These are phyloP conservation scores for Pouteria glomerata DNA, from an alignment of 148 eudicot genomes.

Conservation along the genomic window DNA sequence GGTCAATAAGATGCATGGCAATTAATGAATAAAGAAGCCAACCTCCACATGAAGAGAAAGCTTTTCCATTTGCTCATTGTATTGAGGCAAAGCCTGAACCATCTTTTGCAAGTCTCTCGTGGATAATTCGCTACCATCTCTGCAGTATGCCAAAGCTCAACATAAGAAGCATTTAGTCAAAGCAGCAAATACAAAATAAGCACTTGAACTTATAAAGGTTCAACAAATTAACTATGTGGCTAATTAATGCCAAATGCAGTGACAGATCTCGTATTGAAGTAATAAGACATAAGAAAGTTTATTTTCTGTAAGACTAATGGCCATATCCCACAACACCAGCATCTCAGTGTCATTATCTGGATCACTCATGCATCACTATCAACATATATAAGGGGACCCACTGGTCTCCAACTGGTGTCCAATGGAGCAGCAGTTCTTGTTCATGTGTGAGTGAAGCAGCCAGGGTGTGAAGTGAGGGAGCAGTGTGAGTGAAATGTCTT, in stretches of 20 bases:
- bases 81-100: slow-evolving; percentile 97
- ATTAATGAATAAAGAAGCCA: slow-evolving; percentile 16
- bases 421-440: too few species aligned
- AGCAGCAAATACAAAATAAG: neutral
- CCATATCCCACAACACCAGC: neutral
- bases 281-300: neutral
- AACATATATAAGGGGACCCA: too few species aligned
- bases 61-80: slow-evolving; percentile 82
- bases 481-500: too few species aligned
- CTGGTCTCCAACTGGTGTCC: too few species aligned
- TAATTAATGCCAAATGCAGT: neutral
- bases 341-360: neutral
- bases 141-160: slow-evolving; percentile 27
- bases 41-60: slow-evolving; percentile 96
- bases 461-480: too few species aligned
- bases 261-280: neutral
- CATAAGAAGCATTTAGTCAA: neutral
- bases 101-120: slow-evolving; percentile 93
- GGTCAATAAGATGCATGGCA: neutral
- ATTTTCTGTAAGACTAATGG: neutral
- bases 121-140: slow-evolving; percentile 85
- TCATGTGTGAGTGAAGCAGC: too few species aligned
- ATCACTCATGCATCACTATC: too few species aligned
- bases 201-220: neutral
- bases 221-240: neutral